Evolutionary conservation across 1,139 yeast genomes (phyloP).

Genomic region (Geotrichum cucujoidarum): DNA sequence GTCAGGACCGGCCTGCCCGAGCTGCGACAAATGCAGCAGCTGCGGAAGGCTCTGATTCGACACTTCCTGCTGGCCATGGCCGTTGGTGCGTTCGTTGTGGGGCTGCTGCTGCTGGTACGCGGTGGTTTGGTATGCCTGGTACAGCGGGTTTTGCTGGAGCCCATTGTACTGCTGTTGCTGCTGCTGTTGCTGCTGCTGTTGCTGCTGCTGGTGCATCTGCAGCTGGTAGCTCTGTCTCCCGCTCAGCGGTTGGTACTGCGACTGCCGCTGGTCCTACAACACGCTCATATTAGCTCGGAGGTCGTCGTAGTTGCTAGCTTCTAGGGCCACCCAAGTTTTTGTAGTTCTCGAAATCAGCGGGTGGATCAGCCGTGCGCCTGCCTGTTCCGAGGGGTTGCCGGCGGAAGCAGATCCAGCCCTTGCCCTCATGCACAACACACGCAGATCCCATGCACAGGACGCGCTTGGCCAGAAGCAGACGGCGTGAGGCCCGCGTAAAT

Average conservation of each 20-base stretch:
- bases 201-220: not conserved
- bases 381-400: not conserved
- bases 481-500: not conserved
- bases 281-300: too few relatives aligned
- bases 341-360: too few relatives aligned
- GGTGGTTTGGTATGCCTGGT: not conserved
- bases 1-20: not conserved
- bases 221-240: not conserved
- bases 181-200: conserved; percentile 1
- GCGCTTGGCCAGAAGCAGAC: not conserved
- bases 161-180: conserved; percentile 5
- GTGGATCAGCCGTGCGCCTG: not conserved
- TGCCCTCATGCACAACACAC: not conserved
- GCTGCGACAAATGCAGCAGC: conserved; percentile 4
- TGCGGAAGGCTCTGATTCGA: conserved; percentile 3
- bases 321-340: too few relatives aligned
- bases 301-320: too few relatives aligned
- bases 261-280: not conserved
- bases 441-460: not conserved
- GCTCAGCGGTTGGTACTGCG: not conserved
- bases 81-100: not conserved
- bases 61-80: not conserved
- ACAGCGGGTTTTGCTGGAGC: too few relatives aligned
- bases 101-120: not conserved
- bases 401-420: not conserved